Conservation (phyloP, 768 basidiomycete genomes). For the Lentinula sp. region DNA sequence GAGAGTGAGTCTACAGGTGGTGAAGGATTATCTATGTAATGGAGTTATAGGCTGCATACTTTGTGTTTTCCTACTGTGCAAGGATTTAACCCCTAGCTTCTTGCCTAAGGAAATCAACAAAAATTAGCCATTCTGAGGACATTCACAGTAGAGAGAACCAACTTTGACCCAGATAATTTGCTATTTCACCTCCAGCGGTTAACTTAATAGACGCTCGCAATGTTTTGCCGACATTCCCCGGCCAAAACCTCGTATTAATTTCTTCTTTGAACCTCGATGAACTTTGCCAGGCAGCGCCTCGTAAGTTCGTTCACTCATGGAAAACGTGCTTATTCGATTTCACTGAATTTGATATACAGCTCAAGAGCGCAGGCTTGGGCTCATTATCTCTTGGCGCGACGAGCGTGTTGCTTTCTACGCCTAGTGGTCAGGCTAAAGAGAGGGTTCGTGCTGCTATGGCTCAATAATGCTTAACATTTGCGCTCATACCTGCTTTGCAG, state of each 20-base stretch:
- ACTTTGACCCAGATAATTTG: no score
- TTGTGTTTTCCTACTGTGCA: no score
- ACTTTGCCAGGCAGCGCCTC: constrained; percentile 3
- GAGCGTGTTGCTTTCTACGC: background rate
- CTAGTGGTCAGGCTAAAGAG: background rate
- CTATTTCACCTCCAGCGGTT: no score
- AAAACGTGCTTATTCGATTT: no score
- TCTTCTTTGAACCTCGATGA: background rate
- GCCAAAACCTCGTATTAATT: background rate
- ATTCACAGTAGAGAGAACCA: no score
- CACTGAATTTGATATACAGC: background rate
- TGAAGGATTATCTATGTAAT: no score
- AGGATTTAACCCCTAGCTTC: no score
- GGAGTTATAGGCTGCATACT: no score
- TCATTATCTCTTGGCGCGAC: background rate
- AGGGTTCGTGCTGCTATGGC: background rate
- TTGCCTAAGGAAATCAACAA: no score
- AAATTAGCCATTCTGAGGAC: no score
- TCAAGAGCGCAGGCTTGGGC: background rate
- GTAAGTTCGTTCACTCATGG: background rate
- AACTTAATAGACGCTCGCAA: background rate
- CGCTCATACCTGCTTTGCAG: constrained; percentile 30
- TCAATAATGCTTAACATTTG: background rate
- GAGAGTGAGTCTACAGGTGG: no score
- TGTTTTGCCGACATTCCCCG: background rate